Evolutionary conservation across 108 stramenopile genomes (phyloP).

Genomic region (Chaetoceros muelleri): DNA sequence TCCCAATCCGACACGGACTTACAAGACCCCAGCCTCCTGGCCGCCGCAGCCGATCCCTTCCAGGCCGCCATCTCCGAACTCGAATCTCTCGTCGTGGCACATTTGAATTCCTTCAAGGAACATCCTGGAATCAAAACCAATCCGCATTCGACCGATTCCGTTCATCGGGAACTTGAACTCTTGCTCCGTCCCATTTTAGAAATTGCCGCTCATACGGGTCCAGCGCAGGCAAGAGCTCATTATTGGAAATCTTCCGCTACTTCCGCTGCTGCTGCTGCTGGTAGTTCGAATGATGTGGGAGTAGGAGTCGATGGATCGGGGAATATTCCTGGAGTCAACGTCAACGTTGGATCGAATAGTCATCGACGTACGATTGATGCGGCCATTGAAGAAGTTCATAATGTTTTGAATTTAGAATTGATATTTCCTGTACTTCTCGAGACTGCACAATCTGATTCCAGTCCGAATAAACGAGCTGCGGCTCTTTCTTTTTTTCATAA

Average conservation of each 20-base stretch:
- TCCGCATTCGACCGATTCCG: conserved; percentile 5
- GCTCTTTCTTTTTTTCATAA: conserved; percentile 57
- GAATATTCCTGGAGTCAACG: too few relatives aligned
- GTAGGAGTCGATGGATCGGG: conserved; percentile 20
- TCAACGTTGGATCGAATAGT: too few relatives aligned
- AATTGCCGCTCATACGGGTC: conserved; percentile 69
- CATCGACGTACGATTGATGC: conserved; percentile 27
- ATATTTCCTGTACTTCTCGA: conserved; percentile 67
- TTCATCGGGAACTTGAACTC: conserved; percentile 62
- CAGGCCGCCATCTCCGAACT: conserved; percentile 10
- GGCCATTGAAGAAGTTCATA: conserved; percentile 63
- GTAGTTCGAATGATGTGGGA: conserved; percentile 23
- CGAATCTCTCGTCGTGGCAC: conserved; percentile 21
- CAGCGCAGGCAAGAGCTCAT: conserved; percentile 59
- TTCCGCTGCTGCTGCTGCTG: too few relatives aligned
- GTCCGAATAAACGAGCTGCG: conserved; percentile 58
- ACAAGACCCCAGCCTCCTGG: conserved; percentile 16
- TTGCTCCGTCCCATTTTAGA: conserved; percentile 68
- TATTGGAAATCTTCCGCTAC: conserved; percentile 7
- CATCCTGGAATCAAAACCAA: conserved; percentile 8
- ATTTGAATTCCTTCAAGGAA: conserved; percentile 30
- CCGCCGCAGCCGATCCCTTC: conserved; percentile 14
- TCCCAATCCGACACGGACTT: too few relatives aligned
- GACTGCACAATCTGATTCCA: conserved; percentile 62
- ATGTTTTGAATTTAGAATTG: conserved; percentile 55